phyloP scores from a whole-genome alignment of 805 yeast genomes.

The Yarrowia sp. region DNA sequence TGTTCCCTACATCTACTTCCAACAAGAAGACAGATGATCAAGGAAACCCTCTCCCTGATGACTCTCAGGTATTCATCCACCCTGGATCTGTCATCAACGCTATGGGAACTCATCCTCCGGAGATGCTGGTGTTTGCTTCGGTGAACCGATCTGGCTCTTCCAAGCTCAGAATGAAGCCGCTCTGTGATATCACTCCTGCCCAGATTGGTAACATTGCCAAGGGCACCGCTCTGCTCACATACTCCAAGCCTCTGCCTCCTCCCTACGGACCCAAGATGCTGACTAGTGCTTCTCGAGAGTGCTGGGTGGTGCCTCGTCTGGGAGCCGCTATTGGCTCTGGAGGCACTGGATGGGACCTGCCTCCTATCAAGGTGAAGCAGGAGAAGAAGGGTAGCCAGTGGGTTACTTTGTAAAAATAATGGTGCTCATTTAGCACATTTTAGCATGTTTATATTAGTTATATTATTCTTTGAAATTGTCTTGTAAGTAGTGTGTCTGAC shows the following conservation, averaged over 20 bases:
- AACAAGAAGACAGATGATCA: conserved; percentile 37
- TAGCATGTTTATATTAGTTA: conserved; percentile 5
- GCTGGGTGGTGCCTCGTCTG: conserved; percentile 86
- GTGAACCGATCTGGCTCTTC: conserved; percentile 44
- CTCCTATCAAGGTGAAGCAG: conserved; percentile 74
- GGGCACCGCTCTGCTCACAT: conserved; percentile 67
- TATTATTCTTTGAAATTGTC: neutral
- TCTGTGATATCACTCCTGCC: conserved; percentile 71
- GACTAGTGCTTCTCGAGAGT: conserved; percentile 67
- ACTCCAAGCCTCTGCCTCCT: conserved; percentile 88
- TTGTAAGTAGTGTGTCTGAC: neutral
- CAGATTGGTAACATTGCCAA: conserved; percentile 78
- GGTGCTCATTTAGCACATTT: too few species aligned
- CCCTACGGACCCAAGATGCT: conserved; percentile 79
- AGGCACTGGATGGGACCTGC: conserved; percentile 88
- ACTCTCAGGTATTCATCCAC: conserved; percentile 68
- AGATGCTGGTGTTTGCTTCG: conserved; percentile 64
- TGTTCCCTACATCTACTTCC: conserved; percentile 44
- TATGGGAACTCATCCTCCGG: conserved; percentile 71
- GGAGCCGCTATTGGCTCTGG: conserved; percentile 85
- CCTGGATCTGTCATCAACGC: conserved; percentile 65
- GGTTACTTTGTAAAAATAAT: conserved; percentile 41
- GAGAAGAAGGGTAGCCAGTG: conserved; percentile 65
- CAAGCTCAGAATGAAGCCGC: conserved; percentile 56
- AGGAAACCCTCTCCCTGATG: conserved; percentile 45